Percentiles rank a stretch among this genome's conserved stretches.
Conservation (phyloP, 108 stramenopile species). For the Skeletonema menzelii region DNA sequence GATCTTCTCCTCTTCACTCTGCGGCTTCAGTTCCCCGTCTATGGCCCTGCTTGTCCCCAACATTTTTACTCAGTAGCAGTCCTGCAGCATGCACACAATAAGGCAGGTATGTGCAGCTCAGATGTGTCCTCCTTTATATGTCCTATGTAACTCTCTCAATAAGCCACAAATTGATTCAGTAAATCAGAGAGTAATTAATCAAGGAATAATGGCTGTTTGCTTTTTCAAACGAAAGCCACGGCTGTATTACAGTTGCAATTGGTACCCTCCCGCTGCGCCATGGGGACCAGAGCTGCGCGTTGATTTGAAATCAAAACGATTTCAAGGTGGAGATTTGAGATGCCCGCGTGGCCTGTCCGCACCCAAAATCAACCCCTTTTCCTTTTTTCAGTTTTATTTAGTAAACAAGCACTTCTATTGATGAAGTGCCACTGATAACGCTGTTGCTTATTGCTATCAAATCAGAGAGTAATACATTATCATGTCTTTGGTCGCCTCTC, state of each 20-base stretch:
- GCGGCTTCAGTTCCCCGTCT: constrained; percentile 16
- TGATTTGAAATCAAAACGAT: neutral
- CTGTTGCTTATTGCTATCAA: too few species aligned
- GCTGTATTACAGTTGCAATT: neutral
- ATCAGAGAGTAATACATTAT: too few species aligned
- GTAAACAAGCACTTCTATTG: too few species aligned
- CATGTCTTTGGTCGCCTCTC: constrained; percentile 10
- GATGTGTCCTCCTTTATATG: too few species aligned
- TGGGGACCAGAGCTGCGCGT: neutral
- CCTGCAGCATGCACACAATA: neutral
- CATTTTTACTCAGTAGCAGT: constrained; percentile 1
- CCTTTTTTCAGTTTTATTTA: too few species aligned
- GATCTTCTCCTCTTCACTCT: neutral
- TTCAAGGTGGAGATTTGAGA: neutral
- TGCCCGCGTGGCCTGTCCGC: neutral
- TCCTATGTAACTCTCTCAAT: neutral
- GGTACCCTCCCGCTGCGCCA: neutral
- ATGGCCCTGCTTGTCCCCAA: constrained; percentile 7
- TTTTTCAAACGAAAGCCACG: neutral
- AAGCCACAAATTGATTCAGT: neutral
- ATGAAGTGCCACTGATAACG: too few species aligned
- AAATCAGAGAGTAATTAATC: neutral
- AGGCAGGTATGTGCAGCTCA: neutral
- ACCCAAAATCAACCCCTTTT: neutral
- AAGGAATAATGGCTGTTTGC: neutral